A percentile compares a stretch with the other conserved stretches of the same genome.
phyloP scores from a whole-genome alignment of 495 filamentous ascomycete genomes.

The Aspergillus sclerotioniger region DNA sequence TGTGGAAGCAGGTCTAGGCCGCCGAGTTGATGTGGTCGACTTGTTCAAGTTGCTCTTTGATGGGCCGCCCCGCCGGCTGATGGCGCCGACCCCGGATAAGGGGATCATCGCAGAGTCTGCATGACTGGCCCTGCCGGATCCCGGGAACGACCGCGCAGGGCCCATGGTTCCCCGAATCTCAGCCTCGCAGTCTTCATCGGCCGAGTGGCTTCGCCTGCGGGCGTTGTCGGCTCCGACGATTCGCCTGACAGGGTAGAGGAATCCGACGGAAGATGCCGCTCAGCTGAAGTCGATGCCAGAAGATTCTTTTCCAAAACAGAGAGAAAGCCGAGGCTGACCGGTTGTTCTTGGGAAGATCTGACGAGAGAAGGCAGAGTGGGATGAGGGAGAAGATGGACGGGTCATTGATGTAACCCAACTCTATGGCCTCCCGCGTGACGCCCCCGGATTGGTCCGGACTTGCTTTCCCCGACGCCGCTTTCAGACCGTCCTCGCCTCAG shows the following conservation, averaged over 20 bases:
- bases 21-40: not conserved
- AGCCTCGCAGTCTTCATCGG: not conserved
- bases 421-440: not conserved
- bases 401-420: constrained; percentile 1
- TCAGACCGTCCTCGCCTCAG: constrained; percentile 1
- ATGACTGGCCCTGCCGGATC: constrained; percentile 1
- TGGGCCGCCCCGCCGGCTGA: not conserved
- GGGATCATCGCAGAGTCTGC: constrained; percentile 10
- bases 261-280: not conserved
- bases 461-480: not conserved
- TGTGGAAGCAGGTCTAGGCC: constrained; percentile 14
- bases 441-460: constrained; percentile 5
- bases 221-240: not conserved
- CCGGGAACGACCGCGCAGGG: constrained; percentile 8
- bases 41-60: not conserved
- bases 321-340: not conserved
- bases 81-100: constrained; percentile 5
- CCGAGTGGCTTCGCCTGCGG: not conserved
- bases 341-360: not conserved
- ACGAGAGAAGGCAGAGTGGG: not conserved
- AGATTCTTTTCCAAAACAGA: too few relatives aligned
- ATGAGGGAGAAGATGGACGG: not conserved
- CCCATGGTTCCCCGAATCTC: constrained; percentile 4
- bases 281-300: too few relatives aligned
- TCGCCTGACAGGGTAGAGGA: not conserved